Conservation (phyloP, 2,329 filamentous ascomycete genomes). For the Sporothrix mexicana region DNA sequence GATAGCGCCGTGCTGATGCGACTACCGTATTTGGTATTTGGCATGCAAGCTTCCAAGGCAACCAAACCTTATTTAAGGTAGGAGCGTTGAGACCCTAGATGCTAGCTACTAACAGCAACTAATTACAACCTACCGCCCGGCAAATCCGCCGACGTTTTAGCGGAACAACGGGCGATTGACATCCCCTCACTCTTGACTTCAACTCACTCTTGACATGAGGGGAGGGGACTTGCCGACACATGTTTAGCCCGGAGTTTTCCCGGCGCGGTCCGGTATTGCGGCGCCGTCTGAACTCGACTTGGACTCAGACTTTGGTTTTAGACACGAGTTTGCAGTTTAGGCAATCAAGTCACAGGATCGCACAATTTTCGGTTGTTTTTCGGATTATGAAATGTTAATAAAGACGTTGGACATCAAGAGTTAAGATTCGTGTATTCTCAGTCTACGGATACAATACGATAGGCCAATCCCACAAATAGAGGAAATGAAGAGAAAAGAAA, state of each 20-base stretch:
- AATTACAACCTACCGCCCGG: not conserved
- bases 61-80: not conserved
- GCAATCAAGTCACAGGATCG: not conserved
- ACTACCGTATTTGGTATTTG: not conserved
- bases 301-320: too few relatives aligned
- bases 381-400: not conserved
- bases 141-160: not conserved
- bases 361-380: not conserved
- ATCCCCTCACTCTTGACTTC: not conserved
- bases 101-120: not conserved
- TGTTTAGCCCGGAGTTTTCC: slow-evolving; percentile 14
- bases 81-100: not conserved
- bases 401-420: not conserved
- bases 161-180: slow-evolving; percentile 13
- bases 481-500: not conserved
- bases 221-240: not conserved
- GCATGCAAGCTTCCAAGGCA: not conserved
- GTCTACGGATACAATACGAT: not conserved
- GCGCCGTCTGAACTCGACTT: not conserved
- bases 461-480: not conserved
- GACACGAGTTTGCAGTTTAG: not conserved
- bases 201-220: not conserved
- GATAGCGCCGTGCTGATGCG: slow-evolving; percentile 10
- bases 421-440: slow-evolving; percentile 3
- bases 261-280: slow-evolving; percentile 15